Evolutionary conservation across 257 asterid genomes (phyloP).

Genomic region (Coffea eugenioides): DNA sequence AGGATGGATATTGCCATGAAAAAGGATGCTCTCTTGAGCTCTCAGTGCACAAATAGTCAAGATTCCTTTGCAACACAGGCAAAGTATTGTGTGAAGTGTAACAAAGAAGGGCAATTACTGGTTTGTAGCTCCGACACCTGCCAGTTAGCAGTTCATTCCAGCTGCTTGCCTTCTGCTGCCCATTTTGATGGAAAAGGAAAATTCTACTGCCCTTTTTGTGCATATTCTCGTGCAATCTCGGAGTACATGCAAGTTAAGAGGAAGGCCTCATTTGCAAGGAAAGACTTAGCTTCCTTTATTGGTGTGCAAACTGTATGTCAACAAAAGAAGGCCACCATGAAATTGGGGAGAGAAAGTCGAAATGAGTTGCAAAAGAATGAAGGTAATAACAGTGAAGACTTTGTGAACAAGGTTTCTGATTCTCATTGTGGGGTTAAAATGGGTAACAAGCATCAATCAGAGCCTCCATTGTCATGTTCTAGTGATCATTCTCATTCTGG

Average conservation of each 20-base stretch:
- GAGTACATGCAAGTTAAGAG: constrained; percentile 44
- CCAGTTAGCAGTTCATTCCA: constrained; percentile 48
- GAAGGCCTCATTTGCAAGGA: constrained; percentile 47
- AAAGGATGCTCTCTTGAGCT: constrained; percentile 49
- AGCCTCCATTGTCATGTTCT: constrained; percentile 27
- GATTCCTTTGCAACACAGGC: constrained; percentile 44
- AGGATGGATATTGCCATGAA: constrained; percentile 34
- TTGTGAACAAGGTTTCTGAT: constrained; percentile 7
- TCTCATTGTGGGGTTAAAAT: constrained; percentile 16
- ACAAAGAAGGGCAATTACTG: constrained; percentile 41
- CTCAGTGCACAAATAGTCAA: constrained; percentile 44
- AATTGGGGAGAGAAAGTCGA: constrained; percentile 8
- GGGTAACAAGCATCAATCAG: constrained; percentile 29
- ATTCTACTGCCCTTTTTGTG: constrained; percentile 77
- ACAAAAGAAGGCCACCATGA: constrained; percentile 21
- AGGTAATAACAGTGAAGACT: constrained; percentile 6
- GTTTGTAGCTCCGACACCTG: constrained; percentile 55
- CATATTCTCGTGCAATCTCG: constrained; percentile 60
- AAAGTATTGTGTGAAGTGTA: constrained; percentile 53
- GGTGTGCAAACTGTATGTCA: constrained; percentile 25
- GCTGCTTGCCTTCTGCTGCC: constrained; percentile 55
- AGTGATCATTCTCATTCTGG: constrained; percentile 26
- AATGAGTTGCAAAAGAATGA: constrained; percentile 11
- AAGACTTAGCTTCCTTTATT: constrained; percentile 46
- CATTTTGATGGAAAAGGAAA: constrained; percentile 40